A percentile compares a stretch with the other conserved stretches of the same genome.
Evolutionary conservation across 2,329 filamentous ascomycete genomes (phyloP).

Genomic region (Penicillium fuscoglaucum): DNA sequence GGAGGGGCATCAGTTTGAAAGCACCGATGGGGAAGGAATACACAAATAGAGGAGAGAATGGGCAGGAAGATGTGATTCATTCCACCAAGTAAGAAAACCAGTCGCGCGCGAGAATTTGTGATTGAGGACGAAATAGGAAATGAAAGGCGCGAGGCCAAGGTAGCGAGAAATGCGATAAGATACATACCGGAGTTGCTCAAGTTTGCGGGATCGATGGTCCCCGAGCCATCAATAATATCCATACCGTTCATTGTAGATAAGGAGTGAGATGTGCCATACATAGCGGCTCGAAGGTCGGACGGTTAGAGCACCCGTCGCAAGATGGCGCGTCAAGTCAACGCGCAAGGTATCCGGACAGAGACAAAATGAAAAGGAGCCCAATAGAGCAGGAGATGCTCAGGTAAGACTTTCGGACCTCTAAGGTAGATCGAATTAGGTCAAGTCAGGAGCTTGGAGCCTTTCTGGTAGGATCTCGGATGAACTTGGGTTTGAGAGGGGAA

Average conservation of each 20-base stretch:
- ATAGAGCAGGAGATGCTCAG: slow-evolving; percentile 26
- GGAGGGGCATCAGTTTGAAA: slow-evolving; percentile 37
- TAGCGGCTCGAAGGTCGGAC: slow-evolving; percentile 35
- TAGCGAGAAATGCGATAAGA: slow-evolving; percentile 33
- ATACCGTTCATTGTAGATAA: slow-evolving; percentile 67
- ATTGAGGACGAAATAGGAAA: slow-evolving; percentile 5
- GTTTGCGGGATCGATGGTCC: slow-evolving; percentile 87
- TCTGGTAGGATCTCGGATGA: slow-evolving; percentile 21
- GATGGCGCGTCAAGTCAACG: slow-evolving; percentile 36
- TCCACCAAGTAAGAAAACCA: not conserved
- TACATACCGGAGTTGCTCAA: slow-evolving; percentile 73
- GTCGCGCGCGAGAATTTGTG: slow-evolving; percentile 10
- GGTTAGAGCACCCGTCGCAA: slow-evolving; percentile 28
- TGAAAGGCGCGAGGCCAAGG: not conserved
- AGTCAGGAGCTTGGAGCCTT: slow-evolving; percentile 18
- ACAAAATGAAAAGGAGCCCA: slow-evolving; percentile 25
- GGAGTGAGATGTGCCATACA: slow-evolving; percentile 50
- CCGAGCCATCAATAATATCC: slow-evolving; percentile 68
- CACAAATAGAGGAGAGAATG: slow-evolving; percentile 13
- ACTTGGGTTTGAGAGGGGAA: slow-evolving; percentile 29
- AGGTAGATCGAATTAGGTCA: slow-evolving; percentile 27
- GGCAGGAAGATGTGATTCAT: slow-evolving; percentile 9
- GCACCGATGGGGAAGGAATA: slow-evolving; percentile 25
- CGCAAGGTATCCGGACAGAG: slow-evolving; percentile 22
- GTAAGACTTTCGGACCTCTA: slow-evolving; percentile 23